A percentile compares a stretch with the other conserved stretches of the same genome.
Conservation (phyloP, 2,329 filamentous ascomycete genomes). For the Rutstroemia sp. region DNA sequence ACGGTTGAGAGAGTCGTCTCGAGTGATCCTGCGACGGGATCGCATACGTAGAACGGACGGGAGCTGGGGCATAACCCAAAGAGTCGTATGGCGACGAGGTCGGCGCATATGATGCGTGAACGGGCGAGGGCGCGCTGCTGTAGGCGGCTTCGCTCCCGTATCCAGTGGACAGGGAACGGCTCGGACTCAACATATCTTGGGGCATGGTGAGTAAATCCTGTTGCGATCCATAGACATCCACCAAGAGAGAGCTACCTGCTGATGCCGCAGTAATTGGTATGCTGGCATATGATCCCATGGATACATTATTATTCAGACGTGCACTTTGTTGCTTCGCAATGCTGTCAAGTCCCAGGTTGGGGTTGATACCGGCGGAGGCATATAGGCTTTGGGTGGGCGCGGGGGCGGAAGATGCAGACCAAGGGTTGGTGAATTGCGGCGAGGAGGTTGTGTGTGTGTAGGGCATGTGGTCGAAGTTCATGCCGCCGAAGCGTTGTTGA, state of each 20-base stretch:
- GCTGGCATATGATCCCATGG: conserved; percentile 63
- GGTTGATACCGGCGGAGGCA: conserved; percentile 47
- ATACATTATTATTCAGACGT: conserved; percentile 48
- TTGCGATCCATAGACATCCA: conserved; percentile 48
- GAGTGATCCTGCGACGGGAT: conserved; percentile 46
- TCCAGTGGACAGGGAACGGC: conserved; percentile 51
- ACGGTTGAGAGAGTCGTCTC: conserved; percentile 78
- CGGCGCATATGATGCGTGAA: conserved; percentile 26
- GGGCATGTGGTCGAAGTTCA: conserved; percentile 76
- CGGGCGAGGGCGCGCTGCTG: conserved; percentile 50
- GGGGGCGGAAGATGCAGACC: conserved; percentile 55
- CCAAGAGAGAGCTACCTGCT: conserved; percentile 59
- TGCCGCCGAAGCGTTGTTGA: conserved; percentile 70
- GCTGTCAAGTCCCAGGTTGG: conserved; percentile 49
- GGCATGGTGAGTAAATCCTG: conserved; percentile 60
- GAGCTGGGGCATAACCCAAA: conserved; percentile 64
- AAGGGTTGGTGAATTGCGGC: conserved; percentile 86
- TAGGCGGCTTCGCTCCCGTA: conserved; percentile 62
- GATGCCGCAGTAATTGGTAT: conserved; percentile 68
- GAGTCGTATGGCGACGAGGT: conserved; percentile 62
- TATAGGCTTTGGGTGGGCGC: conserved; percentile 51
- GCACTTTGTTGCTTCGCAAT: conserved; percentile 50
- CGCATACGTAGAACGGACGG: conserved; percentile 48
- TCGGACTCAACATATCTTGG: conserved; percentile 67
- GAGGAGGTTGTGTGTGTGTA: conserved; percentile 40